A percentile compares a stretch with the other conserved stretches of the same genome.
phyloP scores from a whole-genome alignment of 2,329 filamentous ascomycete species.

The Amesomyces nigricolor region DNA sequence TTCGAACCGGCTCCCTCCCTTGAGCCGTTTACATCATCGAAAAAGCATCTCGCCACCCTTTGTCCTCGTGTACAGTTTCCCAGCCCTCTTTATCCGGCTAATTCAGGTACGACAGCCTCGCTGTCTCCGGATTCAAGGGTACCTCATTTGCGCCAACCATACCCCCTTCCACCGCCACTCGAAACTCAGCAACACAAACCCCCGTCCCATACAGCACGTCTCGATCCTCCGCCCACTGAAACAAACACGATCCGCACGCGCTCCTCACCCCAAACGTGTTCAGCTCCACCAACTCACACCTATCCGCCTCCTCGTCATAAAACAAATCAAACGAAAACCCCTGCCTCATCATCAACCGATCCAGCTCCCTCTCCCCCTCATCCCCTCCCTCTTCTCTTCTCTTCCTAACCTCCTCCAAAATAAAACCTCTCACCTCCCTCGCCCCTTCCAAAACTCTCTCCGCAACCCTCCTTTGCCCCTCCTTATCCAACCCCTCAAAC shows the following conservation, averaged over 20 bases:
- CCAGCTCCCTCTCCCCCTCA: slow-evolving; percentile 1
- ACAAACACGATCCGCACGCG: slow-evolving; percentile 41
- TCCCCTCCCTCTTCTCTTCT: slow-evolving; percentile 16
- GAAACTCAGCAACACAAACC: slow-evolving; percentile 28
- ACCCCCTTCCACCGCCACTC: neutral
- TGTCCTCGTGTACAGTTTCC: neutral
- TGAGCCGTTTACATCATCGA: neutral
- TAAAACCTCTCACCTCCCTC: slow-evolving; percentile 24
- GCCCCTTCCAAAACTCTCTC: slow-evolving; percentile 23
- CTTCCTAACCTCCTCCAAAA: slow-evolving; percentile 28
- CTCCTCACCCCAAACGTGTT: slow-evolving; percentile 42
- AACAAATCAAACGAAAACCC: slow-evolving; percentile 42
- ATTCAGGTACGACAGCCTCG: neutral
- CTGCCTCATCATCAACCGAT: slow-evolving; percentile 32
- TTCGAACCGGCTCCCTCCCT: slow-evolving; percentile 18
- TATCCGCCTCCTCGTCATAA: slow-evolving; percentile 29
- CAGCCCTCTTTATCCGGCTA: neutral
- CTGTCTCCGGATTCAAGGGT: neutral
- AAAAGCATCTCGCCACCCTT: neutral
- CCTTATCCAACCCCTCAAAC: slow-evolving; percentile 18
- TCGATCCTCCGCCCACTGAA: slow-evolving; percentile 39
- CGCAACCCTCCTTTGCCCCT: slow-evolving; percentile 16
- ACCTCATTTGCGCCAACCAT: neutral
- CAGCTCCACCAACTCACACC: slow-evolving; percentile 37
- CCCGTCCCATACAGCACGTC: slow-evolving; percentile 33